Base-by-base conservation (phyloP, 371 early-diverging fungal genomes). In the Mortierella sp. region DNA sequence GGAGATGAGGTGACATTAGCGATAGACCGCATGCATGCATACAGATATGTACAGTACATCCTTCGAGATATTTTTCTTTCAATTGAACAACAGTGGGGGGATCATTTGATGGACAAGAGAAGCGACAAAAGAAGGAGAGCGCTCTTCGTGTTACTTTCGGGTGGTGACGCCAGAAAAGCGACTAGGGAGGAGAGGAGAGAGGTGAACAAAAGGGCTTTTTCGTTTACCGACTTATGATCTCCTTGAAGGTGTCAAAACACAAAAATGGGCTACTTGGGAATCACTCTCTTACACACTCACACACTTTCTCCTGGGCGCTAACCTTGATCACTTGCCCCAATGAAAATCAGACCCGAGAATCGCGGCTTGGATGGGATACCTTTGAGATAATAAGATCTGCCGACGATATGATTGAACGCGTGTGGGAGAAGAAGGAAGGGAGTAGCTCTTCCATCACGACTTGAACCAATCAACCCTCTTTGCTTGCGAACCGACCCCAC, bases 361-460 rank as follows among this genome's bases (percentile, higher is more conserved):
- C 16, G 63, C 63, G 63, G 31, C 16, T 28, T 26, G 26, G 28
- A 9, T 26, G 16, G 63, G 16, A 63, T 63, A 63, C 8, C 19
- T 31, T 16, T 7, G 63, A 63, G 63, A 63, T 63, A 63, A 63
- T 63, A 63, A 63, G 63, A 63, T 63, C 31, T 63, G 16, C 14
- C 2, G 0, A 16, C 34, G 63, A 34, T 63, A 34, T 13, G 42
- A 38, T 38, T 38, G 42, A 26, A n/a, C 57, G 57, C n/a, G 57
- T 57, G 0, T 21, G 26, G 2, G 57, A 26, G 26, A 38, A 16
- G 50, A 8, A 48, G 13, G 50, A 50, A 16, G 3, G 50, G 16
- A 50, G 63, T 63, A 63, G 16, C 31, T 19, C 3, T 7, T 63
- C 57, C 10, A 26, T 63, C 16, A 34, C 63, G 63, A 6, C n/a